Base-by-base conservation (phyloP, 73 alveolate genomes). In the Uronychia setigera region DNA sequence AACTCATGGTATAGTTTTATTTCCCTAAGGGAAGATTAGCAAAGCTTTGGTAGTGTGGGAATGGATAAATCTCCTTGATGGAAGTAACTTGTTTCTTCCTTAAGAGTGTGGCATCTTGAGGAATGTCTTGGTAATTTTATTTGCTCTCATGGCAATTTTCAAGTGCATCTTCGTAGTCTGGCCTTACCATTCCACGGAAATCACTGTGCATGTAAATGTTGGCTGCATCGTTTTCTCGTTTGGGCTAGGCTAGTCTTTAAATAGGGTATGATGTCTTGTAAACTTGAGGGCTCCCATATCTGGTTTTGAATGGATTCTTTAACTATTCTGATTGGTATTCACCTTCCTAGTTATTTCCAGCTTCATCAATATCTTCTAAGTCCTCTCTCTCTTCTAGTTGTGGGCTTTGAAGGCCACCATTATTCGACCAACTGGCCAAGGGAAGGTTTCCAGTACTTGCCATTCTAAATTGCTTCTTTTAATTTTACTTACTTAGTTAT, bases 161-260 rank as follows among this genome's bases (percentile, higher is more conserved):
- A 9, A 81, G 32, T 0, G 88, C 88, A 0, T 81, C 88, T 81
- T 81, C 81, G 33, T 81, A 58, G 35, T 81, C 88, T 28, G 88
- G 80, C 32, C 32, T 58, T 32, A 81, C 14, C 81, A 81, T 59
- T 0, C 88, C 88, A 31, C 88, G 29, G 76, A 81, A 81, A 29
- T 81, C 88, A 26, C 81, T 30, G 76, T 59, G 29, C 34, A 81
- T n/a, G 28, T 33, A 80, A 1, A 32, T n/a, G 58, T 80, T 80
- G n/a, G 67, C 67, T 46, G n/a, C 67, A 46, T 46, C 67, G 67
- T 46, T 46, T 46, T 46, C 67, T 19, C 19, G 67, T 19, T 46
- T 46, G 5, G 67, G 67, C 67, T 46, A 46, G 67, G 67, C 67
- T 19, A 46, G 5, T 19, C 67, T 46, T 5, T 11, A 19, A 19